Evolutionary conservation across 2,329 filamentous ascomycete genomes (phyloP).

Genomic region (Pseudohalonectria lignicola): DNA sequence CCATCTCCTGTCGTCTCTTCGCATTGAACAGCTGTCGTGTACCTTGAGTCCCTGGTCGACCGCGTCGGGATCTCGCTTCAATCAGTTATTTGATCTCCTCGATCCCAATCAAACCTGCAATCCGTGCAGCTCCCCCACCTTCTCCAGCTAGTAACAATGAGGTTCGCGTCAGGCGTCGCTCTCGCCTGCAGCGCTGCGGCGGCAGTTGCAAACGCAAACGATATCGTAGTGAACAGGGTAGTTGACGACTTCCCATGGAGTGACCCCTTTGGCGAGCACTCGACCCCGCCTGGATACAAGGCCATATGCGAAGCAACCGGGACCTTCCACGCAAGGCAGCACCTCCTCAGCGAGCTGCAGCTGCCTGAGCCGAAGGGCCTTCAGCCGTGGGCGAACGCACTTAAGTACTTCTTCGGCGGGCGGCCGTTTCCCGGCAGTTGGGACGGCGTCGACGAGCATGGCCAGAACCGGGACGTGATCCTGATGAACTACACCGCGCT

Average conservation of each 20-base stretch:
- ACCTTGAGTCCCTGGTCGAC: too few species aligned
- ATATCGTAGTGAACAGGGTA: slow-evolving; percentile 6
- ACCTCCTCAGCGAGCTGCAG: slow-evolving; percentile 30
- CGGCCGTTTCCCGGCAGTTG: slow-evolving; percentile 39
- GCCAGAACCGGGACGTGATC: slow-evolving; percentile 33
- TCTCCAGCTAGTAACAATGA: background rate
- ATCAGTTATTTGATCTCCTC: background rate
- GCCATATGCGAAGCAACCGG: slow-evolving; percentile 20
- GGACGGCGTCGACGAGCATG: slow-evolving; percentile 40
- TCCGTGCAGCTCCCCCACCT: background rate
- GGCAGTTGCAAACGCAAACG: background rate
- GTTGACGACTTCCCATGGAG: slow-evolving; percentile 26
- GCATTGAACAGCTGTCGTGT: too few species aligned
- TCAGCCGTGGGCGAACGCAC: slow-evolving; percentile 24
- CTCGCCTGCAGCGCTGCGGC: slow-evolving; percentile 1
- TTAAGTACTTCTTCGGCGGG: slow-evolving; percentile 26
- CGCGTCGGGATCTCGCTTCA: too few species aligned
- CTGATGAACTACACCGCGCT: slow-evolving; percentile 32
- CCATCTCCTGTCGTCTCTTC: too few species aligned
- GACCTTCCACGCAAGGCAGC: slow-evolving; percentile 27
- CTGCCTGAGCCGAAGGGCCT: slow-evolving; percentile 25
- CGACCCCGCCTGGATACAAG: slow-evolving; percentile 16
- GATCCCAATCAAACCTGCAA: too few species aligned
- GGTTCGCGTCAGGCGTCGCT: background rate
- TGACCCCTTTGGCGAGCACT: slow-evolving; percentile 23